Conservation (phyloP, 1,284 basidiomycete genomes). For the Phlebopus sp. region DNA sequence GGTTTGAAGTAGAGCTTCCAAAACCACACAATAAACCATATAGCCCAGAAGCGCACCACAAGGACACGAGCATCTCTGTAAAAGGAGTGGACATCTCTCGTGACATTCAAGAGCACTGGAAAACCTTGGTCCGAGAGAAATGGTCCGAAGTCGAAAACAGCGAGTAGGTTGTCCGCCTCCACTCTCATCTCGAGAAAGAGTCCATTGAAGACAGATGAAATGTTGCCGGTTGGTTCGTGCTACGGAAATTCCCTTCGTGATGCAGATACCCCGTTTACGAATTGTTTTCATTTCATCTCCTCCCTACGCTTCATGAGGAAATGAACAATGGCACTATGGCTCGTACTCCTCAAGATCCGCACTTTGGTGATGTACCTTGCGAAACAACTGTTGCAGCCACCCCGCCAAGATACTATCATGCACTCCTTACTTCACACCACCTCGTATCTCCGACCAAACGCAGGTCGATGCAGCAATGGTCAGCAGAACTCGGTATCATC, state of each 20-base stretch:
- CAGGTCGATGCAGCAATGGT: slow-evolving; percentile 59
- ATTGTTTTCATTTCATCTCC: slow-evolving; percentile 52
- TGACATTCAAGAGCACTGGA: slow-evolving; percentile 53
- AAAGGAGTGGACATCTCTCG: slow-evolving; percentile 47
- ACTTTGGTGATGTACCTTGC: not conserved
- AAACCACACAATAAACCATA: not conserved
- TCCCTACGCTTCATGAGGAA: slow-evolving; percentile 53
- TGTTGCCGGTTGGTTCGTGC: not conserved
- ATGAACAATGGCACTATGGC: slow-evolving; percentile 10
- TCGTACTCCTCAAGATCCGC: not conserved
- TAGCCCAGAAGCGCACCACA: slow-evolving; percentile 1
- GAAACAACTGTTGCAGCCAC: not conserved
- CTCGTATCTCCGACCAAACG: slow-evolving; percentile 69
- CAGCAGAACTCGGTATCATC: slow-evolving; percentile 50
- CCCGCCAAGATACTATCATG: slow-evolving; percentile 42
- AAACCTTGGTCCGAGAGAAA: slow-evolving; percentile 40
- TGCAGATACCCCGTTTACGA: slow-evolving; percentile 61
- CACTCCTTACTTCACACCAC: slow-evolving; percentile 72
- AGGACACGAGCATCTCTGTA: slow-evolving; percentile 32
- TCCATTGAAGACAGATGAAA: not conserved
- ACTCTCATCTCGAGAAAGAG: no score
- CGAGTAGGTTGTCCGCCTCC: slow-evolving; percentile 38
- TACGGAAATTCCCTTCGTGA: not conserved
- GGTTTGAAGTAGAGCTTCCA: slow-evolving; percentile 41
- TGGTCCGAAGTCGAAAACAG: slow-evolving; percentile 43